phyloP scores from a whole-genome alignment of 2,329 filamentous ascomycete species.

The Colletotrichum tropicale region DNA sequence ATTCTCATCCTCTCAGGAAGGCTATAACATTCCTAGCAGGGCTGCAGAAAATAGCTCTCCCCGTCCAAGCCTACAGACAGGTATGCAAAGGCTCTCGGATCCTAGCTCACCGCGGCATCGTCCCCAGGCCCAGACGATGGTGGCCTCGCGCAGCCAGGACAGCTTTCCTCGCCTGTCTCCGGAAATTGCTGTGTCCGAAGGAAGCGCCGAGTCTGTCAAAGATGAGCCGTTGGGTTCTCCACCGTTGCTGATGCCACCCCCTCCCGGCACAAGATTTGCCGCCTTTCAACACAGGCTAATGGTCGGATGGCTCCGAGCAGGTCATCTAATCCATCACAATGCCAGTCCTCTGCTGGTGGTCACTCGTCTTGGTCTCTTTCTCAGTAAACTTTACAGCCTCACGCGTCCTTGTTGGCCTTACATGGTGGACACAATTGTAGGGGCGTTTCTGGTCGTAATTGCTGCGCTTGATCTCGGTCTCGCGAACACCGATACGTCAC shows the following conservation, averaged over 20 bases:
- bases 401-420: slow-evolving; percentile 74
- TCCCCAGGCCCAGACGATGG: slow-evolving; percentile 34
- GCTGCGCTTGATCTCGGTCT: slow-evolving; percentile 70
- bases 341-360: slow-evolving; percentile 36
- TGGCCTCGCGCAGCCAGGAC: slow-evolving; percentile 46
- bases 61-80: slow-evolving; percentile 30
- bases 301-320: slow-evolving; percentile 40
- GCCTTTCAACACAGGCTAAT: slow-evolving; percentile 36
- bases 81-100: slow-evolving; percentile 34
- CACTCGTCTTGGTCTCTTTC: slow-evolving; percentile 66
- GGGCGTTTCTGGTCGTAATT: slow-evolving; percentile 70
- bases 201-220: slow-evolving; percentile 16
- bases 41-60: slow-evolving; percentile 28
- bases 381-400: slow-evolving; percentile 70
- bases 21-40: slow-evolving; percentile 25
- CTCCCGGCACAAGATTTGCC: slow-evolving; percentile 35
- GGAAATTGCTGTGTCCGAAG: slow-evolving; percentile 25
- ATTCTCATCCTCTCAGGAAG: slow-evolving; percentile 31
- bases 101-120: slow-evolving; percentile 28
- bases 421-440: slow-evolving; percentile 66
- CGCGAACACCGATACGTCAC: slow-evolving; percentile 22
- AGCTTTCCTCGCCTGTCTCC: slow-evolving; percentile 33
- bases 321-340: slow-evolving; percentile 28
- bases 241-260: slow-evolving; percentile 56
- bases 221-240: slow-evolving; percentile 29